Base-by-base conservation (phyloP, 139 green algal species). In the Tetradesmus lagerheimii region DNA sequence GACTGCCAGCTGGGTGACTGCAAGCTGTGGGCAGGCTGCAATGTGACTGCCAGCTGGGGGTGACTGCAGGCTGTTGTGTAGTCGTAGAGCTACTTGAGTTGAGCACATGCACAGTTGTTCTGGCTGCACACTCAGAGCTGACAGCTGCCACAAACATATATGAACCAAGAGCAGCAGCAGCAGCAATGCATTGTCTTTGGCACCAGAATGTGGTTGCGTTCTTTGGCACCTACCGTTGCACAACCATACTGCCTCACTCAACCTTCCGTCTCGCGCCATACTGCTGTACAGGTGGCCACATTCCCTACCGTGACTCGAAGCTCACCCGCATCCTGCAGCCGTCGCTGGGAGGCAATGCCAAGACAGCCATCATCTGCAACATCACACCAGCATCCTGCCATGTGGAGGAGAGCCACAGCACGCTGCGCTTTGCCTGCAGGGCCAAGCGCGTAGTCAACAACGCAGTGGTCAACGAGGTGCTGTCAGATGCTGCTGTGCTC, bases 401-500 rank as follows among this genome's bases (percentile, higher is more conserved):
- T 80, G 75, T 94, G 35, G 98, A 99, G 80, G 98, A 99, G 92
- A 98, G 94, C 47, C 95, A 97, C 93, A 97, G 93, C 92, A 99
- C 98, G 50, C 96, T 99, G 90, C 95, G 95, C 75, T 99, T 99
- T 95, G 97, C 97, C 5, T 95, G 93, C 86, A 93, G 98, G 41
- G 98, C 98, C 90, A 99, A 99, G 94, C 91, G 94, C 43, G 96
- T 99, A 11, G 97, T 98, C 35, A 99, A 99, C 93, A 98, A 97
- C 85, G 96, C 95, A 14, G 90, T 94, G 16, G 95, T 98, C 4
- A 98, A 98, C 80, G 96, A 98, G 94, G 90, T 98, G 80, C 91
- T 98, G 81, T 95, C 91, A 8, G 96, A 98, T 86, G 96, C 96
- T 0, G 94, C 94, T 20, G 92, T 96, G 66, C 91, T 99, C 15